Evolutionary conservation across 1,284 basidiomycete genomes (phyloP).

Genomic region (Polyporus tsugae): DNA sequence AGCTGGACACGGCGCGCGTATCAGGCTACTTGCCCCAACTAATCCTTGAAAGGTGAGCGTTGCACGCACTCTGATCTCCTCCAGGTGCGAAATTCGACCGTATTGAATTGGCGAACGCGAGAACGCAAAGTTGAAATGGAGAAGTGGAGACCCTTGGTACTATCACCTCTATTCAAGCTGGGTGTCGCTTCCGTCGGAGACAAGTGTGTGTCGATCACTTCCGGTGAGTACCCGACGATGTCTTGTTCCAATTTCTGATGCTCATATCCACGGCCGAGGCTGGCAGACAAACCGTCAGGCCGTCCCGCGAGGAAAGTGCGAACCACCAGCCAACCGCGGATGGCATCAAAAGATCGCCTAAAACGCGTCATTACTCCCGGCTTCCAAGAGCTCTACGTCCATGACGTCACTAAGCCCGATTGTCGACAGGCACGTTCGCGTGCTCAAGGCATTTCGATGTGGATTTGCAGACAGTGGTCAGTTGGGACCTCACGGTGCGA

Average conservation of each 20-base stretch:
- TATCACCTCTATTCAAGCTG: neutral
- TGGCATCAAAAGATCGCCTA: neutral
- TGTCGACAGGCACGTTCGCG: too few relatives aligned
- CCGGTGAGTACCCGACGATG: neutral
- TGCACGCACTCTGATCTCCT: neutral
- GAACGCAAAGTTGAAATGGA: neutral
- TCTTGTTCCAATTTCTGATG: neutral
- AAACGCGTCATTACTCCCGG: neutral
- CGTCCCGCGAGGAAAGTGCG: neutral
- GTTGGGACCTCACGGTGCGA: too few relatives aligned
- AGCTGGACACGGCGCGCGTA: neutral
- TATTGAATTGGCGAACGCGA: neutral
- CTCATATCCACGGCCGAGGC: neutral
- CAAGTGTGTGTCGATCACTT: too few relatives aligned
- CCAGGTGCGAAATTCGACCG: neutral
- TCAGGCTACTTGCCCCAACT: neutral
- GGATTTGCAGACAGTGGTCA: too few relatives aligned
- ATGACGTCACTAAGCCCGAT: too few relatives aligned
- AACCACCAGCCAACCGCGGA: neutral
- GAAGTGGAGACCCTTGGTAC: neutral
- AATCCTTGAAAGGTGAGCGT: neutral
- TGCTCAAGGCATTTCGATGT: too few relatives aligned
- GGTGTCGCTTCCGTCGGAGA: neutral
- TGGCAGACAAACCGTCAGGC: neutral
- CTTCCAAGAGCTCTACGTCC: too few relatives aligned